Conservation (phyloP, 208 protist species). For the Balamuthia mandrillaris region DNA sequence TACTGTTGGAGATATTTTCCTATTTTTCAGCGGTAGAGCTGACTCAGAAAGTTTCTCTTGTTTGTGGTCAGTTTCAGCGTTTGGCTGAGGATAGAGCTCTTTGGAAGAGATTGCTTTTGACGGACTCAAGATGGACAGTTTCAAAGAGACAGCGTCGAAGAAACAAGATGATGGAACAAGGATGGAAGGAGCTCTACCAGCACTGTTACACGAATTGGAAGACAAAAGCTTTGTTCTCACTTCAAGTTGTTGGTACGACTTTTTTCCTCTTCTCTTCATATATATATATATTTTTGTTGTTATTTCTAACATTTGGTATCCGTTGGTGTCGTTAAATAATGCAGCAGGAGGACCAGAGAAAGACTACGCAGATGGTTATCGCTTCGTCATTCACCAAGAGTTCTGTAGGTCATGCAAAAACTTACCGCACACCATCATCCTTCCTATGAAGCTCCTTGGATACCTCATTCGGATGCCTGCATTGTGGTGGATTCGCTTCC, state of each 20-base stretch:
- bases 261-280: background rate
- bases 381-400: conserved; percentile 9
- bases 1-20: background rate
- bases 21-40: background rate
- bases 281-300: no score
- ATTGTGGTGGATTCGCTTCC: background rate
- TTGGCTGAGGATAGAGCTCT: background rate
- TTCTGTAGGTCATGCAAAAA: background rate
- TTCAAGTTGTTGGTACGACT: background rate
- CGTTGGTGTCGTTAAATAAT: no score
- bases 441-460: background rate
- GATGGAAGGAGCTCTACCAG: background rate
- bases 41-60: background rate
- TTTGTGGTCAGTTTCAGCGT: background rate
- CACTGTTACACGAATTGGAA: background rate
- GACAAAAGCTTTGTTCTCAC: background rate
- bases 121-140: background rate
- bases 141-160: background rate
- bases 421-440: background rate
- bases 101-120: background rate
- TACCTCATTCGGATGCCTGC: background rate
- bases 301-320: no score
- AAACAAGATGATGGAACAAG: background rate
- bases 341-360: no score
- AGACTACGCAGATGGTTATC: background rate